Base-by-base conservation (phyloP, 306 rosid species). In the Myrica gale region DNA sequence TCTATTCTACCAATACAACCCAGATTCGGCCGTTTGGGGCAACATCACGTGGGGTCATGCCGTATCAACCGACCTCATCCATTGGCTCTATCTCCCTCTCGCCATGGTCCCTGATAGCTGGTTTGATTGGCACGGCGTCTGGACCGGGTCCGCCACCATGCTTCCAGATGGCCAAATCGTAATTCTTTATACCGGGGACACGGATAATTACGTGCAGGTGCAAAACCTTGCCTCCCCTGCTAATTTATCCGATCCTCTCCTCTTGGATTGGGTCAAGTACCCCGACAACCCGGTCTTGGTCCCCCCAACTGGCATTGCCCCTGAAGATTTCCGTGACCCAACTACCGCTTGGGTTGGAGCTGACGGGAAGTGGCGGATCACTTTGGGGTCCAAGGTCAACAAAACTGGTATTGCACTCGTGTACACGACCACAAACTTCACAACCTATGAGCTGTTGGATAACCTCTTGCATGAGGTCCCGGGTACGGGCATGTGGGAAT, bases 401-500 rank as follows among this genome's bases (percentile, higher is more conserved):
- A 50, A 12, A 2, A 83, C 96, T 0, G 98, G 98, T 0, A 6
- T 89, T 48, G 68, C 93, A 0, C 16, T 93, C 3, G 87, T 93
- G 8, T 93, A 89, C 61, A 79, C 48, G 5, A 93, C 98, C 0
- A 4, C 74, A 0, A 80, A 93, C 74, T 93, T 93, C 52, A 82
- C 69, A 10, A 66, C 71, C 26, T 93, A 48, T n/a, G 80, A 88
- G 62, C 87, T 84, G 0, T 69, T 19, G 42, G 46, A 78, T 1
- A 45, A 78, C 1, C 19, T 13, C 39, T 71, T 93, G 82, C 98
- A 93, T 51, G 65, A 48, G 15, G 98, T 93, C 12, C 85, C 95
- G 71, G 95, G 85, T 66, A 90, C 98, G 77, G 98, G 98, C 9
- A 93, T 93, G 97, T 93, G 98, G 98, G 98, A 93, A 76, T 93